Conservation (phyloP, 805 yeast genomes). For the Lipomyces spencermartinsiae region DNA sequence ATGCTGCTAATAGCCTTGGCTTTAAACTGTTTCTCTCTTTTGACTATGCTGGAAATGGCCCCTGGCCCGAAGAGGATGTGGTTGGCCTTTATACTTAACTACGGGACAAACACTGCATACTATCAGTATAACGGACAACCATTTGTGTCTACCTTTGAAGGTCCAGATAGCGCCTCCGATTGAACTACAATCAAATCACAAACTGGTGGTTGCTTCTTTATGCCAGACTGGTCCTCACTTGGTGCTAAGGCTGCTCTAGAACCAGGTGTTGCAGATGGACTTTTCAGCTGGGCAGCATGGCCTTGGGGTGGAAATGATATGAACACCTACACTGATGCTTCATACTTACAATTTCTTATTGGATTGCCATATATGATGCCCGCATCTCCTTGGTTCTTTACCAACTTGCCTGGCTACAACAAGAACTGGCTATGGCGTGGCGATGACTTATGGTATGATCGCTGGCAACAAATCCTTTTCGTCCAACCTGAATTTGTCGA, state of each 20-base stretch:
- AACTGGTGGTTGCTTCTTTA: conserved; percentile 13
- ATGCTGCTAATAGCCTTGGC: background rate
- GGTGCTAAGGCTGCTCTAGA: conserved; percentile 13
- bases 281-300: conserved; percentile 23
- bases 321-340: background rate
- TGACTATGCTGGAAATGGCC: conserved; percentile 6
- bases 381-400: conserved; percentile 20
- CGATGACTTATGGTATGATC: conserved; percentile 16
- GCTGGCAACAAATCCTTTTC: conserved; percentile 21
- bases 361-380: conserved; percentile 21
- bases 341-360: background rate
- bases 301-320: conserved; percentile 6
- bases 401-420: conserved; percentile 14
- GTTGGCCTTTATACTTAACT: background rate
- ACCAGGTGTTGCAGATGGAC: conserved; percentile 21
- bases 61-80: conserved; percentile 1
- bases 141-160: conserved; percentile 9
- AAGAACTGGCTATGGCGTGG: conserved; percentile 19
- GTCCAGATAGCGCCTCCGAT: background rate
- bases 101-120: background rate
- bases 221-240: conserved; percentile 19
- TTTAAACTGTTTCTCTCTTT: background rate
- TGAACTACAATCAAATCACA: conserved; percentile 3
- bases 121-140: conserved; percentile 4
- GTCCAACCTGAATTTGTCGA: conserved; percentile 20